Evolutionary conservation across 768 basidiomycete genomes (phyloP).

Genomic region (Leucocoprinus leucothites): DNA sequence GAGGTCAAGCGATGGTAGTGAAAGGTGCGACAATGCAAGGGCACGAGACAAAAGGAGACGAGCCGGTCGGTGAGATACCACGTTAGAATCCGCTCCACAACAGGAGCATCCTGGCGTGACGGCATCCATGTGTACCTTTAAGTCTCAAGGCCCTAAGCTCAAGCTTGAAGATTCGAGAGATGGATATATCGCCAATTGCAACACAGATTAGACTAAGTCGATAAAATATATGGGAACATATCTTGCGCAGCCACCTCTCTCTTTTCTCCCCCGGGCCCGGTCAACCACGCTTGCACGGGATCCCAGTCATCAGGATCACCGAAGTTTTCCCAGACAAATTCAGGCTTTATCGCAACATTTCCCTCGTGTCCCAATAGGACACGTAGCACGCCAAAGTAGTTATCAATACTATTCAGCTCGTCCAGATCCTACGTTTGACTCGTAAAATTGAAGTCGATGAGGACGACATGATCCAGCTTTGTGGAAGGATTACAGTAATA

Average conservation of each 20-base stretch:
- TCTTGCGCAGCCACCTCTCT: not conserved
- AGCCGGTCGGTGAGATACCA: no score
- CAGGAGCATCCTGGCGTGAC: no score
- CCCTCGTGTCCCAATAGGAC: not conserved
- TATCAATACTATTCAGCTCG: slow-evolving; percentile 8
- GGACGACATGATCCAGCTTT: slow-evolving; percentile 14
- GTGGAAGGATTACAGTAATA: slow-evolving; percentile 15
- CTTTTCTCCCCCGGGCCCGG: no score
- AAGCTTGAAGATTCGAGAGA: no score
- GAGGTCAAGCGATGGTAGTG: no score
- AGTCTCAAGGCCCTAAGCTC: no score
- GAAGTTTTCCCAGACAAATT: slow-evolving; percentile 1
- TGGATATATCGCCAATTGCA: no score
- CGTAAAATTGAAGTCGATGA: slow-evolving; percentile 17
- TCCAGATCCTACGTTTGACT: slow-evolving; percentile 14
- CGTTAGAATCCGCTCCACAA: no score
- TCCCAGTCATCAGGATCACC: slow-evolving; percentile 13
- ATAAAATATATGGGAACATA: slow-evolving; percentile 1
- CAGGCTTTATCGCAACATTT: not conserved
- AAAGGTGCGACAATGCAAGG: no score
- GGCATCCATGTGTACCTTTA: no score
- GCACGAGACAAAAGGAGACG: no score
- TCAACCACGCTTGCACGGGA: not conserved
- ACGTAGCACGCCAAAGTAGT: slow-evolving; percentile 10
- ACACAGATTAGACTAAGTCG: no score